phyloP scores from a whole-genome alignment of 2,329 filamentous ascomycete species.

The Fusarium odoratissimum region DNA sequence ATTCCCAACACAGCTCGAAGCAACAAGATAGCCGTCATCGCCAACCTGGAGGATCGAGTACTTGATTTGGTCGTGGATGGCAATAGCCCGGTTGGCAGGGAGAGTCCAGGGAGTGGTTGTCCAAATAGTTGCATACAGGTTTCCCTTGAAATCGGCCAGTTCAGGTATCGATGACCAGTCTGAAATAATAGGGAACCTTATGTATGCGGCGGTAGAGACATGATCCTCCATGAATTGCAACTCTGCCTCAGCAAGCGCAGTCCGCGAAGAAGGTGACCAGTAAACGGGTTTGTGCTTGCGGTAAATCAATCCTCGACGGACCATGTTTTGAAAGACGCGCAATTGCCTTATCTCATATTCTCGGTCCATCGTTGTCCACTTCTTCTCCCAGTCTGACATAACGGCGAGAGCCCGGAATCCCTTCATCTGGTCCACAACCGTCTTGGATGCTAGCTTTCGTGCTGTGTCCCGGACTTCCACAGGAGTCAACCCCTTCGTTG shows the following conservation, averaged over 20 bases:
- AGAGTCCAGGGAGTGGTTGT: constrained; percentile 98
- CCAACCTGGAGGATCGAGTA: constrained; percentile 75
- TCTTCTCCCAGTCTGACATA: constrained; percentile 82
- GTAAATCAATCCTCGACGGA: constrained; percentile 78
- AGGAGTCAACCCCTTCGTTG: constrained; percentile 58
- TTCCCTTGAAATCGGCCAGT: constrained; percentile 55
- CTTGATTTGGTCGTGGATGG: constrained; percentile 77
- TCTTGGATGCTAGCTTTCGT: constrained; percentile 72
- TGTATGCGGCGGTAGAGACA: constrained; percentile 77
- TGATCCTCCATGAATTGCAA: constrained; percentile 85
- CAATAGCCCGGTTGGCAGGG: constrained; percentile 91
- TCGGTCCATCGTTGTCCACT: constrained; percentile 83
- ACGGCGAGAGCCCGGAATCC: constrained; percentile 79
- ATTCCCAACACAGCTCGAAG: constrained; percentile 74
- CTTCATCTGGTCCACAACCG: constrained; percentile 78
- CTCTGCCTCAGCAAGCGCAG: constrained; percentile 85
- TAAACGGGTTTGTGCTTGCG: constrained; percentile 85
- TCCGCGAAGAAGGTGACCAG: constrained; percentile 84
- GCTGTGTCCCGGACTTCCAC: constrained; percentile 74
- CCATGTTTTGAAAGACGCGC: constrained; percentile 79
- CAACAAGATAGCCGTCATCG: constrained; percentile 74
- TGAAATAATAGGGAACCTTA: constrained; percentile 78
- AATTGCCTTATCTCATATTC: constrained; percentile 81
- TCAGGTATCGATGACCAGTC: constrained; percentile 48
- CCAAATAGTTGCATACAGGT: constrained; percentile 89